Percentiles rank a stretch among this genome's conserved stretches.
Evolutionary conservation across 164 flowering plant genomes (phyloP).

Genomic region (Hamamelis virginiana): DNA sequence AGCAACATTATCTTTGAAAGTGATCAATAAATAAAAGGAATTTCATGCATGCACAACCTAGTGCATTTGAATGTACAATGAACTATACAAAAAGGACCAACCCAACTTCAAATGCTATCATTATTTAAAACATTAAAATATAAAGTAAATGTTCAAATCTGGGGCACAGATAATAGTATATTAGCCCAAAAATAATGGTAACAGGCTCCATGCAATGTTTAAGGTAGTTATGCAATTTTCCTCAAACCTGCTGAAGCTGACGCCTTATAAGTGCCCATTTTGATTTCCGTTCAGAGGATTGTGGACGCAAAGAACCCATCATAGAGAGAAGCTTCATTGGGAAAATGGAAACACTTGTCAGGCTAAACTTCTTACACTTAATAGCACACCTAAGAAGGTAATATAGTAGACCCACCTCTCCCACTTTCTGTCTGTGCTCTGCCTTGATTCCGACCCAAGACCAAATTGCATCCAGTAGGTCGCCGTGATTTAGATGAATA

Average conservation of each 20-base stretch:
- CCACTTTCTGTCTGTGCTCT: conserved; percentile 74
- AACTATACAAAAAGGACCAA: no score
- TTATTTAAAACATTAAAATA: no score
- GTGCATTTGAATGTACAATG: no score
- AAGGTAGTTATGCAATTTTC: background rate
- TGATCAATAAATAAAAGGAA: no score
- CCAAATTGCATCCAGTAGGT: conserved; percentile 85
- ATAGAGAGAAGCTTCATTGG: conserved; percentile 71
- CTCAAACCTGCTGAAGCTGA: conserved; percentile 84
- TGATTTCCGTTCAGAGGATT: conserved; percentile 72
- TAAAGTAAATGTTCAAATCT: no score
- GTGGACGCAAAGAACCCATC: conserved; percentile 79
- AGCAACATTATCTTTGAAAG: no score
- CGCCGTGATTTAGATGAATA: conserved; percentile 82
- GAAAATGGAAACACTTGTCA: conserved; percentile 15
- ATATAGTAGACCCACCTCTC: conserved; percentile 55
- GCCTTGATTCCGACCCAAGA: conserved; percentile 82
- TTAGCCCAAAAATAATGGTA: background rate
- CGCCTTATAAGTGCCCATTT: conserved; percentile 83
- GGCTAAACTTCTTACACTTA: background rate
- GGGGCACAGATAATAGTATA: no score
- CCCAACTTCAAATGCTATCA: no score
- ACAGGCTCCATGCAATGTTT: background rate
- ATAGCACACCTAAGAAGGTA: background rate
- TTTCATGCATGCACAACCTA: no score